Percentiles rank a stretch among this genome's conserved stretches.
Evolutionary conservation across 2,329 filamentous ascomycete species (phyloP).

Genomic region (Ilyonectria robusta): DNA sequence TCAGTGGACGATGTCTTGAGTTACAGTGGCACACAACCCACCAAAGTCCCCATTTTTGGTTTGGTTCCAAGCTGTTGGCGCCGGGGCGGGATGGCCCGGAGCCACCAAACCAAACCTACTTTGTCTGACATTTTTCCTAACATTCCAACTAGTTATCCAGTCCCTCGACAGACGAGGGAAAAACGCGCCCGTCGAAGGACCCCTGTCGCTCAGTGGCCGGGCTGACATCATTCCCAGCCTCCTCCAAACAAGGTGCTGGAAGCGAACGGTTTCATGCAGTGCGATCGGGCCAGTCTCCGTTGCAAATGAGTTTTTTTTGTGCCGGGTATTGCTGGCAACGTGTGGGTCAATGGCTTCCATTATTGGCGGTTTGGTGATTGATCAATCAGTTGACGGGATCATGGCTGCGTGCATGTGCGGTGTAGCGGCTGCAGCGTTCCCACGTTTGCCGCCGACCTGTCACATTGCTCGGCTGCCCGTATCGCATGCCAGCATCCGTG

Average conservation of each 20-base stretch:
- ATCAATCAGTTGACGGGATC: conserved; percentile 9
- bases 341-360: neutral
- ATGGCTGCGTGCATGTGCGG: neutral
- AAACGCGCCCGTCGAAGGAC: neutral
- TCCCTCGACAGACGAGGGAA: neutral
- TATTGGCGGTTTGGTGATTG: conserved; percentile 25
- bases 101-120: conserved; percentile 30
- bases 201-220: conserved; percentile 25
- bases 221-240: conserved; percentile 40
- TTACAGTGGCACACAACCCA: conserved; percentile 20
- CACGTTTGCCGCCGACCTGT: neutral
- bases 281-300: neutral
- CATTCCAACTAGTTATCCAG: neutral
- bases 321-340: neutral
- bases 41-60: conserved; percentile 18
- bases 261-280: conserved; percentile 16
- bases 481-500: neutral
- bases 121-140: conserved; percentile 30
- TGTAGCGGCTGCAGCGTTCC: neutral
- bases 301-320: neutral
- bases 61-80: conserved; percentile 32
- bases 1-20: neutral
- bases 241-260: conserved; percentile 24
- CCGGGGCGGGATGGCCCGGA: conserved; percentile 45
- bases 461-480: neutral